phyloP scores from a whole-genome alignment of 1,284 basidiomycete genomes.

The Sporisorium scitamineum region DNA sequence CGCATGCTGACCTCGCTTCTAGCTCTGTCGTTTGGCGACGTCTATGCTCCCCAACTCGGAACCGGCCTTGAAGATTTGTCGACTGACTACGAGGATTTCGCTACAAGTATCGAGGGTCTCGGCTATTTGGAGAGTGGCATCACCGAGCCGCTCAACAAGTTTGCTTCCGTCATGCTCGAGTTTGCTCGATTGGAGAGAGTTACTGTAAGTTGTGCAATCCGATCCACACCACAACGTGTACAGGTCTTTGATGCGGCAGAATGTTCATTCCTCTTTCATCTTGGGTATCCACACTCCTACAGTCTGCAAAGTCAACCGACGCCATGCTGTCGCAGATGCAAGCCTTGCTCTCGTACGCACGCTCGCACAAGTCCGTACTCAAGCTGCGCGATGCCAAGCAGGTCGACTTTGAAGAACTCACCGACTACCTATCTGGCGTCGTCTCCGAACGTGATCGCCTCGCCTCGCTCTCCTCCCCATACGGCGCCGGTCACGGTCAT shows the following conservation, averaged over 20 bases:
- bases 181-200: constrained; percentile 70
- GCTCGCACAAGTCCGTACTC: constrained; percentile 88
- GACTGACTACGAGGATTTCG: constrained; percentile 95
- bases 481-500: constrained; percentile 59
- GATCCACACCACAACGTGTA: not conserved
- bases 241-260: too few species aligned
- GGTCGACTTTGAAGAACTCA: constrained; percentile 96
- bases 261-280: not conserved
- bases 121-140: constrained; percentile 98
- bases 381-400: constrained; percentile 98
- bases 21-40: constrained; percentile 60
- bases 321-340: constrained; percentile 89
- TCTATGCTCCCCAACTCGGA: constrained; percentile 59
- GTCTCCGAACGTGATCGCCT: constrained; percentile 91
- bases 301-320: constrained; percentile 60
- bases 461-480: constrained; percentile 55
- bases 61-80: constrained; percentile 74
- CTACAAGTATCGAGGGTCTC: constrained; percentile 92
- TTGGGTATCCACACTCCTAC: not conserved
- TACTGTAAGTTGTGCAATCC: constrained; percentile 60
- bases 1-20: constrained; percentile 39
- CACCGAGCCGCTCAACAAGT: constrained; percentile 93
- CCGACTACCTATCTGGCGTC: constrained; percentile 90
- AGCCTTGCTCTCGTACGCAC: constrained; percentile 86
- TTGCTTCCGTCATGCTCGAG: constrained; percentile 92